phyloP scores from a whole-genome alignment of 2,329 filamentous ascomycete species.

The Penicillium vulpinum region DNA sequence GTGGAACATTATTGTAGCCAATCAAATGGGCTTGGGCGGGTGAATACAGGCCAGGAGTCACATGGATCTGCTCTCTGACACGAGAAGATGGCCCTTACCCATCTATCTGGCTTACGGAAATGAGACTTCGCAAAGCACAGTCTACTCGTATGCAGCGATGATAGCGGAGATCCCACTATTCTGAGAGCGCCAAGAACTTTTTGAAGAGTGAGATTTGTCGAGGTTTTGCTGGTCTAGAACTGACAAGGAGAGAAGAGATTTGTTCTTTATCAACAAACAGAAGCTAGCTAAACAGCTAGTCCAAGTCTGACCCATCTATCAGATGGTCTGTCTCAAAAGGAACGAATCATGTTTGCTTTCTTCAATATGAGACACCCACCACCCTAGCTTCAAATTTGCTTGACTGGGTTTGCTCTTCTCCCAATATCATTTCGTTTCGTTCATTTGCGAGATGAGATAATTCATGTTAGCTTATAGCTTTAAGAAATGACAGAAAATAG shows the following conservation, averaged over 20 bases:
- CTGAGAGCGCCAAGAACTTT: not conserved
- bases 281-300: too few relatives aligned
- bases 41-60: conserved; percentile 9
- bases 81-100: conserved; percentile 19
- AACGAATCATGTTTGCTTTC: not conserved
- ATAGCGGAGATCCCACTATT: conserved; percentile 26
- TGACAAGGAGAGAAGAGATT: too few relatives aligned
- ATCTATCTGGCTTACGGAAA: conserved; percentile 27
- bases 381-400: not conserved
- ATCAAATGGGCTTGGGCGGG: not conserved
- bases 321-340: too few relatives aligned
- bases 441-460: not conserved
- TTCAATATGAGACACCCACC: not conserved
- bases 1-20: not conserved
- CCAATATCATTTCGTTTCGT: not conserved
- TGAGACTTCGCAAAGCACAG: conserved; percentile 8
- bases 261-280: too few relatives aligned
- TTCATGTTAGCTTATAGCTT: not conserved
- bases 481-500: too few relatives aligned
- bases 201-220: not conserved
- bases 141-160: conserved; percentile 27
- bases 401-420: not conserved
- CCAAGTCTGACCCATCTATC: too few relatives aligned
- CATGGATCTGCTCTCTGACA: conserved; percentile 25
- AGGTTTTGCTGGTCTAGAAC: not conserved